phyloP scores from a whole-genome alignment of 2,329 filamentous ascomycete genomes.

The Dothistroma septosporum region DNA sequence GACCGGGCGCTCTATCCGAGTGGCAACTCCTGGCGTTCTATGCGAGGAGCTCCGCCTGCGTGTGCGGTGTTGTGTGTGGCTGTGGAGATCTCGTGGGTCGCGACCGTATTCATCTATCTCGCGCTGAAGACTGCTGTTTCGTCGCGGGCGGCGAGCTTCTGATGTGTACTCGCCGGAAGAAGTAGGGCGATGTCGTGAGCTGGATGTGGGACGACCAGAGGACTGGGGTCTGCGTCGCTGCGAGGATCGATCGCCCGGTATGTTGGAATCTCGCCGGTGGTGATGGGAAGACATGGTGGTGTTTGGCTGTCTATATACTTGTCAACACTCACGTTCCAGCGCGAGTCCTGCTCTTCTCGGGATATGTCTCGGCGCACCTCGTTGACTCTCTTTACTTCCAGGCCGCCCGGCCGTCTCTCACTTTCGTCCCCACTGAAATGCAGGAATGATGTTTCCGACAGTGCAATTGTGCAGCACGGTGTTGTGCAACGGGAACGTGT shows the following conservation, averaged over 20 bases:
- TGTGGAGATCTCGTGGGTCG: slow-evolving; percentile 14
- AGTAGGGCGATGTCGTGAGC: slow-evolving; percentile 60
- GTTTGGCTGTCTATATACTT: neutral
- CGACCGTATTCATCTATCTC: slow-evolving; percentile 15
- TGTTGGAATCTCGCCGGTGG: slow-evolving; percentile 10
- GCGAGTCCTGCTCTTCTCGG: neutral
- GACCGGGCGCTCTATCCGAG: slow-evolving; percentile 13
- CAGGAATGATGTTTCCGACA: neutral
- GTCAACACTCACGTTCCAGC: slow-evolving; percentile 11
- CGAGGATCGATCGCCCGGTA: slow-evolving; percentile 8
- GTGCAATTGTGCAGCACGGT: neutral
- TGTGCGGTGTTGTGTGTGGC: slow-evolving; percentile 12
- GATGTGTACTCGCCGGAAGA: slow-evolving; percentile 63
- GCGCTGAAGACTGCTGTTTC: slow-evolving; percentile 19
- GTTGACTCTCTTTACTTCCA: neutral
- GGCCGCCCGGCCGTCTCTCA: slow-evolving; percentile 1
- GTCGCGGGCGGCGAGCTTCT: slow-evolving; percentile 22
- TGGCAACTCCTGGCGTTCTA: slow-evolving; percentile 4
- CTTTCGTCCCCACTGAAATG: neutral
- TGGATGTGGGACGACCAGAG: slow-evolving; percentile 40
- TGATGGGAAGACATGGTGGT: slow-evolving; percentile 22
- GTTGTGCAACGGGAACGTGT: neutral
- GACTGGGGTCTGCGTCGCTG: slow-evolving; percentile 13
- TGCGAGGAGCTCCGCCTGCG: slow-evolving; percentile 26
- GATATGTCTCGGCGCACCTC: neutral